phyloP scores from a whole-genome alignment of 139 green algal genomes.

The Trebouxia sp. region DNA sequence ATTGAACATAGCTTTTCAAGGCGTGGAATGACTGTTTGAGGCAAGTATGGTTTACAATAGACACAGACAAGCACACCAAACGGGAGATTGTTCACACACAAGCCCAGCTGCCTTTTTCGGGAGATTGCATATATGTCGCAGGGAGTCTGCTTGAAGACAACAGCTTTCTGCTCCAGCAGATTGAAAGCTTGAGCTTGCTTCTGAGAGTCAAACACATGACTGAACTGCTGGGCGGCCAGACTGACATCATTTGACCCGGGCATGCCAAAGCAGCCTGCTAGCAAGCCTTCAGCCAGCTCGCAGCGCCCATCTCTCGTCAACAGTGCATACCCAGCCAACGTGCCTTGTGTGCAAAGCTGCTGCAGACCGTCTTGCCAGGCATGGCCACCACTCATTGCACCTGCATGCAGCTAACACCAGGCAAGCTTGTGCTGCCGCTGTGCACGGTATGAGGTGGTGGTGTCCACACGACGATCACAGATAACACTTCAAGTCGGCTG shows the following conservation, averaged over 20 bases:
- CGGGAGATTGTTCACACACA: constrained; percentile 1
- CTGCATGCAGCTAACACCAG: too few species aligned
- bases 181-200: background rate
- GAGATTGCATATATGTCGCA: constrained; percentile 9
- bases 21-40: background rate
- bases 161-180: background rate
- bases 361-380: background rate
- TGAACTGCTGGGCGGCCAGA: background rate
- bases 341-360: background rate
- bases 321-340: background rate
- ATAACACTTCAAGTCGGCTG: too few species aligned
- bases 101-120: background rate
- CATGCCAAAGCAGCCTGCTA: background rate
- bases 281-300: background rate
- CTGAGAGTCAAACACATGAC: background rate
- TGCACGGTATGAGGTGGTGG: too few species aligned
- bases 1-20: background rate
- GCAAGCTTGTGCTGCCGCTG: too few species aligned
- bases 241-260: background rate
- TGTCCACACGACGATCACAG: too few species aligned
- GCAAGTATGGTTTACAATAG: background rate
- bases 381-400: too few species aligned
- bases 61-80: constrained; percentile 7
- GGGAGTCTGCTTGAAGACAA: background rate
- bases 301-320: background rate